A percentile compares a stretch with the other conserved stretches of the same genome.
Conservation (phyloP, 129 eudicot species). For the Lonicera japonica region DNA sequence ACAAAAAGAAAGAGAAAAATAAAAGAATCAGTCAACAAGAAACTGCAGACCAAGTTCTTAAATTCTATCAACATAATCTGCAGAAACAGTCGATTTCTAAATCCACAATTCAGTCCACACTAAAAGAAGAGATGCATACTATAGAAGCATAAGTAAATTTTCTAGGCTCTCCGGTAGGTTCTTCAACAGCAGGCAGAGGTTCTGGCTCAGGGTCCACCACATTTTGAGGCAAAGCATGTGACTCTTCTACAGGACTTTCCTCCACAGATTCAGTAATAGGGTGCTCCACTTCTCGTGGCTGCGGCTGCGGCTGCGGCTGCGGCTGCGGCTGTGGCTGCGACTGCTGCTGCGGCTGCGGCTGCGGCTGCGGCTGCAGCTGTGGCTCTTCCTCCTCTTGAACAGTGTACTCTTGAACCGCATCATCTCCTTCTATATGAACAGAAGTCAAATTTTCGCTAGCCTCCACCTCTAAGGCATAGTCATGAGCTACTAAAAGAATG, state of each 20-base stretch:
- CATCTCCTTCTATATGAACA: slow-evolving; percentile 45
- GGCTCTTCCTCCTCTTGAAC: slow-evolving; percentile 38
- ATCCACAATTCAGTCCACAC: background rate
- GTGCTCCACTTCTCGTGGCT: slow-evolving; percentile 18
- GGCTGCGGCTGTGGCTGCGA: too few species aligned
- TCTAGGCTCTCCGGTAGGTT: slow-evolving; percentile 58
- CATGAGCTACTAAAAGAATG: slow-evolving; percentile 32
- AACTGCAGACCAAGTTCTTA: background rate
- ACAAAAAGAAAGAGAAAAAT: slow-evolving; percentile 5
- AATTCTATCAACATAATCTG: too few species aligned
- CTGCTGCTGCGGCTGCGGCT: too few species aligned
- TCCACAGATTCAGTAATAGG: slow-evolving; percentile 27
- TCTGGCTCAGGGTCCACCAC: slow-evolving; percentile 22
- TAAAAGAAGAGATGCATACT: slow-evolving; percentile 29
- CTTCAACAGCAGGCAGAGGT: slow-evolving; percentile 27
- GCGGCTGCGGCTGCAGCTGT: too few species aligned
- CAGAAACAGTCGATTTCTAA: background rate
- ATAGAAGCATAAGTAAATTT: slow-evolving; percentile 78
- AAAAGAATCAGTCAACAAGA: background rate
- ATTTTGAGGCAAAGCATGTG: slow-evolving; percentile 26
- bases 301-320: too few species aligned
- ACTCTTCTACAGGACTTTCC: slow-evolving; percentile 41
- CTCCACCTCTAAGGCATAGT: slow-evolving; percentile 57
- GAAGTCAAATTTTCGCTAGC: slow-evolving; percentile 46
- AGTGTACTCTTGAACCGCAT: slow-evolving; percentile 41